phyloP scores from a whole-genome alignment of 176 grass and related monocot species.

The Elymus sibiricus region DNA sequence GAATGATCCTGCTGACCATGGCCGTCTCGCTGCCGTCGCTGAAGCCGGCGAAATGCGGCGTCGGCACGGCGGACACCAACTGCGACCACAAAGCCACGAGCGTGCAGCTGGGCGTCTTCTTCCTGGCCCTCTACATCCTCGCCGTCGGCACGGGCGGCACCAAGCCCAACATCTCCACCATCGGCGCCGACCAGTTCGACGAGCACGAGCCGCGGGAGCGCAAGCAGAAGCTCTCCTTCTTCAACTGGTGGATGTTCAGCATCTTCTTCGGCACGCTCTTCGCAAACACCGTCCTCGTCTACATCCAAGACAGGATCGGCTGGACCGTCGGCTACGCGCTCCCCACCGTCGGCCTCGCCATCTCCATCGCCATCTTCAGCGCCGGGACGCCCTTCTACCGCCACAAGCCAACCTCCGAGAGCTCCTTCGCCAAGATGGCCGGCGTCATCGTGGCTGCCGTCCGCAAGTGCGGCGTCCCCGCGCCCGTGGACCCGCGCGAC shows the following conservation, averaged over 20 bases:
- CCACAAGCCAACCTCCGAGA: conserved; percentile 72
- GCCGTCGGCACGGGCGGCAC: conserved; percentile 85
- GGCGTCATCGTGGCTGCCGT: conserved; percentile 55
- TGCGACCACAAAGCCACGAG: conserved; percentile 48
- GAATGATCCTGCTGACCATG: conserved; percentile 64
- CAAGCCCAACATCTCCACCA: conserved; percentile 97
- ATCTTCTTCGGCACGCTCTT: conserved; percentile 96
- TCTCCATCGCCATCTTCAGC: conserved; percentile 72
- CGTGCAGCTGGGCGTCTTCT: conserved; percentile 77
- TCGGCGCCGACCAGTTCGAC: conserved; percentile 94
- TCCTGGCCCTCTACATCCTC: conserved; percentile 71
- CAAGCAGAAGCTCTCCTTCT: conserved; percentile 87
- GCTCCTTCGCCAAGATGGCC: conserved; percentile 73
- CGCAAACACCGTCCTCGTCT: conserved; percentile 76
- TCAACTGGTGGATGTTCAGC: conserved; percentile 99
- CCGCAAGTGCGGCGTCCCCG: conserved; percentile 27
- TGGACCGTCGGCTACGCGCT: conserved; percentile 83
- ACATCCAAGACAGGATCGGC: conserved; percentile 82
- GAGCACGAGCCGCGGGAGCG: conserved; percentile 59
- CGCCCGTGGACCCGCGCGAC: conserved; percentile 47
- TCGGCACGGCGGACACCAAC: conserved; percentile 35
- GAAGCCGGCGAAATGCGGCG: conserved; percentile 57
- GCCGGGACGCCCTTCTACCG: conserved; percentile 77
- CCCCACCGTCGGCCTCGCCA: conserved; percentile 67
- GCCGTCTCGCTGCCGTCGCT: conserved; percentile 73